phyloP scores from a whole-genome alignment of 1,284 basidiomycete genomes.

The Volvariella surrecta region DNA sequence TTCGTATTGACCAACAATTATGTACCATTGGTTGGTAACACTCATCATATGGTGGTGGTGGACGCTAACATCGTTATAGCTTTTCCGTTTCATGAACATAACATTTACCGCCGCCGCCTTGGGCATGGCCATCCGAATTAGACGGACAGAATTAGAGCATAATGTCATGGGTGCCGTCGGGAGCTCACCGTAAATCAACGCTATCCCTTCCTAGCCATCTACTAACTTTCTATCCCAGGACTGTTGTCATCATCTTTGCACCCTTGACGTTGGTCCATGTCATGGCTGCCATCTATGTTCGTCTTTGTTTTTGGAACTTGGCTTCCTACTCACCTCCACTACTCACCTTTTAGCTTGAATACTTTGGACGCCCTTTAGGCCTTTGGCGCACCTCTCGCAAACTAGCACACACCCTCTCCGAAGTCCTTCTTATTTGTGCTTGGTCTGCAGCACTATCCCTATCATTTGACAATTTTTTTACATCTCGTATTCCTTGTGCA shows the following conservation, averaged over 20 bases:
- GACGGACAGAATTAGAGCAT: constrained; percentile 43
- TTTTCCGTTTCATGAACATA: constrained; percentile 82
- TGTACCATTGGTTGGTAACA: constrained; percentile 58
- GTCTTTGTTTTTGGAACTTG: constrained; percentile 15
- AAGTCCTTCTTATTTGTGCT: constrained; percentile 84
- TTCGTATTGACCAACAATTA: constrained; percentile 68
- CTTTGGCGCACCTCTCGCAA: constrained; percentile 83
- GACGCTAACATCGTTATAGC: constrained; percentile 27
- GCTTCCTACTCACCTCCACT: constrained; percentile 2
- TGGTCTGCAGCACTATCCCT: constrained; percentile 89
- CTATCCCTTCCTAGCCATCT: constrained; percentile 5
- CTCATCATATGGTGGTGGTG: neutral
- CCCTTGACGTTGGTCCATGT: constrained; percentile 83
- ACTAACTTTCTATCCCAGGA: constrained; percentile 33
- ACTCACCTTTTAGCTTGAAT: constrained; percentile 60
- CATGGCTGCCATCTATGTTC: constrained; percentile 73
- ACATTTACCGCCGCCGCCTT: constrained; percentile 75
- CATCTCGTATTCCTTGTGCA: constrained; percentile 74
- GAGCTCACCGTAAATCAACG: constrained; percentile 60
- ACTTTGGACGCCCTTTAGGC: constrained; percentile 85
- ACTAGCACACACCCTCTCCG: constrained; percentile 70
- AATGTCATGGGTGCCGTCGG: constrained; percentile 66
- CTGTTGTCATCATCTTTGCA: constrained; percentile 81
- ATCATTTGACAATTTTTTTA: constrained; percentile 88
- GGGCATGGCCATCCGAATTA: constrained; percentile 73